Conservation (phyloP, 2,329 filamentous ascomycete species). For the Didymella segeticola region DNA sequence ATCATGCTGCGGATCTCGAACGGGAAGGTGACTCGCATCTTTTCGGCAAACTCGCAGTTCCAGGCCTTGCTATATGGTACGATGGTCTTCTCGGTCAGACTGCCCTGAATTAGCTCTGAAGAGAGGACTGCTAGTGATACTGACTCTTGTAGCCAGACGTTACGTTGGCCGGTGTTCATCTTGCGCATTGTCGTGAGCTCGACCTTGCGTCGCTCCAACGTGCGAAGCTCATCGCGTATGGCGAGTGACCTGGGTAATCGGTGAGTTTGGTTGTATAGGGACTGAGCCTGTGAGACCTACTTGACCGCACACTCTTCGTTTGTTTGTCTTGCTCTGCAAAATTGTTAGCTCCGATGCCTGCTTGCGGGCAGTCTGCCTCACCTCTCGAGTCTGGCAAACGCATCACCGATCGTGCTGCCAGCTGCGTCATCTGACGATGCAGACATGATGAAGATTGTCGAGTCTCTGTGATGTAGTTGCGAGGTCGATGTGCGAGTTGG, state of each 20-base stretch:
- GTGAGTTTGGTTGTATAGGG: neutral
- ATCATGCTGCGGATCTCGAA: neutral
- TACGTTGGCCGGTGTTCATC: neutral
- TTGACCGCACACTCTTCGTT: neutral
- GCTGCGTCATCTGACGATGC: neutral
- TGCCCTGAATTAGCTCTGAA: neutral
- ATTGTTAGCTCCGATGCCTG: neutral
- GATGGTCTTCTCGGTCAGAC: neutral
- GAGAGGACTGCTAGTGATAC: neutral
- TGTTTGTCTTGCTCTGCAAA: neutral
- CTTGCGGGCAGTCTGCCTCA: neutral
- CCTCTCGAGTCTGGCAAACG: neutral
- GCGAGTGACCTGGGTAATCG: neutral
- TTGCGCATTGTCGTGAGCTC: neutral
- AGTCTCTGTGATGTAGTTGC: neutral
- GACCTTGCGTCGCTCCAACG: neutral
- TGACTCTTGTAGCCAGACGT: neutral
- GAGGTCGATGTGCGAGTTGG: neutral
- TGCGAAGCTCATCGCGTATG: neutral
- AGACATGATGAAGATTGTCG: neutral
- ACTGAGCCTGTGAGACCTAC: neutral
- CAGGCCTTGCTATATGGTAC: constrained; percentile 1
- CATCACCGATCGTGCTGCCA: neutral
- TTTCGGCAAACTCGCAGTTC: neutral
- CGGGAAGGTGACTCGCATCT: neutral